Conservation (phyloP, 306 rosid species). For the Aeschynomene evenia region DNA sequence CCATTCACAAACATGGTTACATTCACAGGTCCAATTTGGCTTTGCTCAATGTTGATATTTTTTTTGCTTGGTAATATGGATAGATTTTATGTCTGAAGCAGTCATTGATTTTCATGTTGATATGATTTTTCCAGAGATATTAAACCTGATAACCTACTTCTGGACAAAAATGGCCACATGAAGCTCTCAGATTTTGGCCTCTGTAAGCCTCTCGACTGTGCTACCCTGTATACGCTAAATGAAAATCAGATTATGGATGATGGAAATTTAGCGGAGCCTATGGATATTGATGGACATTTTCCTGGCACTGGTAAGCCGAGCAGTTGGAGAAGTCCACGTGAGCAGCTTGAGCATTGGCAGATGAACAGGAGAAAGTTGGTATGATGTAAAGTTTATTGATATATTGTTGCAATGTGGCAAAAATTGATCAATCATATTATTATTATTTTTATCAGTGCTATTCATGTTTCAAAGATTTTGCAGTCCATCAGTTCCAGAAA, state of each 20-base stretch:
- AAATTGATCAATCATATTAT: constrained; percentile 18
- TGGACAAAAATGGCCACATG: constrained; percentile 96
- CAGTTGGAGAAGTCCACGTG: constrained; percentile 89
- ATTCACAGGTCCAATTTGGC: constrained; percentile 73
- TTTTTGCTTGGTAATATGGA: constrained; percentile 14
- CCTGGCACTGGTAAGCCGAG: constrained; percentile 65
- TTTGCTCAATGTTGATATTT: constrained; percentile 11
- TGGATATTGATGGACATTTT: constrained; percentile 63
- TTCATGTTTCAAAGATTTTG: neutral
- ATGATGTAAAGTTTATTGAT: constrained; percentile 36
- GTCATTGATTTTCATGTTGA: constrained; percentile 22
- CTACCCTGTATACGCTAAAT: constrained; percentile 81
- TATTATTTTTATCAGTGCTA: neutral
- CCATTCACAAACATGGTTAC: constrained; percentile 92
- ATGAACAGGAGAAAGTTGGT: constrained; percentile 99
- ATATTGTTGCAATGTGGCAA: constrained; percentile 19
- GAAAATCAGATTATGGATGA: constrained; percentile 83
- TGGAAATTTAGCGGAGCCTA: constrained; percentile 75
- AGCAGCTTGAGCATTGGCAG: constrained; percentile 98
- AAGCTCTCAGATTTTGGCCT: constrained; percentile 99
- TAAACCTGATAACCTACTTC: constrained; percentile 93
- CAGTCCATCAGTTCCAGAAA: neutral
- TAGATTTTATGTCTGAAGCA: constrained; percentile 14
- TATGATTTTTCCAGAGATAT: constrained; percentile 76
- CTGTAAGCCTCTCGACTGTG: constrained; percentile 94